Conservation (phyloP, 1,139 yeast genomes). For the Scheffersomyces insectosa region DNA sequence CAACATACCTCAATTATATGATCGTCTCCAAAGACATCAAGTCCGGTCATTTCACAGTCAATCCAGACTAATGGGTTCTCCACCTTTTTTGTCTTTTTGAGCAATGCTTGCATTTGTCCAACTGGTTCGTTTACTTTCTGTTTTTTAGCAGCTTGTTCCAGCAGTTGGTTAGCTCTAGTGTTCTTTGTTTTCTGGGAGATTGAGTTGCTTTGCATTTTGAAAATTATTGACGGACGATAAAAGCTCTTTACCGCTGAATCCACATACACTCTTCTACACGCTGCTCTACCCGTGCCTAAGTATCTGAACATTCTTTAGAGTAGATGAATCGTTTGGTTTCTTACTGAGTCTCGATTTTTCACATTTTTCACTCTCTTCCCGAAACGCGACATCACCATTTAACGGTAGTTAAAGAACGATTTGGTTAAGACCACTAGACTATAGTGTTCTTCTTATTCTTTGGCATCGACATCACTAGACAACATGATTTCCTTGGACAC, state of each 20-base stretch:
- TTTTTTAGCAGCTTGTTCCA: background rate
- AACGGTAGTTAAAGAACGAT: too few relatives aligned
- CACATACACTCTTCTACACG: too few relatives aligned
- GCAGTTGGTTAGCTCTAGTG: too few relatives aligned
- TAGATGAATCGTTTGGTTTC: too few relatives aligned
- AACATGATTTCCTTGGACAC: conserved; percentile 17
- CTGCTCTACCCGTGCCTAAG: too few relatives aligned
- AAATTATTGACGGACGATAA: background rate
- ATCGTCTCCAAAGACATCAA: conserved; percentile 65
- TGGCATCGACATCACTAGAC: background rate
- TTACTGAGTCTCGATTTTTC: too few relatives aligned
- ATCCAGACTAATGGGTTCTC: conserved; percentile 73
- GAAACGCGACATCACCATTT: too few relatives aligned
- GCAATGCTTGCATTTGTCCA: background rate
- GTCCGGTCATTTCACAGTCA: conserved; percentile 89
- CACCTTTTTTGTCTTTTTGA: background rate
- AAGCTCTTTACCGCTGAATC: too few relatives aligned
- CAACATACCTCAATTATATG: conserved; percentile 91
- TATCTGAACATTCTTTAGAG: too few relatives aligned
- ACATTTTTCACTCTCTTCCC: too few relatives aligned
- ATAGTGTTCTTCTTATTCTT: too few relatives aligned
- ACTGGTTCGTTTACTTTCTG: background rate
- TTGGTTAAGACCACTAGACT: too few relatives aligned
- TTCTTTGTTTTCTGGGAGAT: background rate
- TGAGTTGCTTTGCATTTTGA: background rate